phyloP scores from a whole-genome alignment of 257 asterid species.

The Ilex asprella region DNA sequence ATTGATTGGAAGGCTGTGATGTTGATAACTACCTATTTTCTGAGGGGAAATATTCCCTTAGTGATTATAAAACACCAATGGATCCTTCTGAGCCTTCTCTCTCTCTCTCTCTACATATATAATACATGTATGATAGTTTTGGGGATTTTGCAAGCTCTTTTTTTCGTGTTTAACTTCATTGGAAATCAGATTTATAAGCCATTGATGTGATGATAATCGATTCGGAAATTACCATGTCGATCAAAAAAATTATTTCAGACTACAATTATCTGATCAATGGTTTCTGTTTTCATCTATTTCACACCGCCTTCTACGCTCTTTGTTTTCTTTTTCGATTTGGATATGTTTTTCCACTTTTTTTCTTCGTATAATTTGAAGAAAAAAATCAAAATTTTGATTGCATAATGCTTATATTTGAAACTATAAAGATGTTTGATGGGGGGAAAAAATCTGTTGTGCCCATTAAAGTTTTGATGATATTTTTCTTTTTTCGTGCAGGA shows the following conservation, averaged over 20 bases:
- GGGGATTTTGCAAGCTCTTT: no score
- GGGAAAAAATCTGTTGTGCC: no score
- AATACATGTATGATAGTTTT: no score
- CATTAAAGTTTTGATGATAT: no score
- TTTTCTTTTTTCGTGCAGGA: no score
- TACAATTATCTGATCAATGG: conserved; percentile 85
- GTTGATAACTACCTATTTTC: conserved; percentile 68
- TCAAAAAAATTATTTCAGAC: conserved; percentile 49
- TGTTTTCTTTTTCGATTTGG: no score
- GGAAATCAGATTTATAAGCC: background rate
- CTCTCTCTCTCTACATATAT: background rate
- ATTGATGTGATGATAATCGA: conserved; percentile 40
- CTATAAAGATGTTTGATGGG: no score
- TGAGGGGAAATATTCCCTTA: conserved; percentile 35
- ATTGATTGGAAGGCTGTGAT: conserved; percentile 42
- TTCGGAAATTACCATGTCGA: conserved; percentile 42
- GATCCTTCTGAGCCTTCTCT: conserved; percentile 79
- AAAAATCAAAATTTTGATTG: no score
- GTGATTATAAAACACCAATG: conserved; percentile 75
- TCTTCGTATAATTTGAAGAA: no score
- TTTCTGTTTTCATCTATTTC: background rate
- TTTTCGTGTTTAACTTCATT: background rate
- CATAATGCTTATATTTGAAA: no score
- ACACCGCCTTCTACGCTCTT: no score
- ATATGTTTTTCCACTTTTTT: no score